Percentiles rank a stretch among this genome's conserved stretches.
phyloP scores from a whole-genome alignment of 2,329 filamentous ascomycete species.

The Apiospora marii region DNA sequence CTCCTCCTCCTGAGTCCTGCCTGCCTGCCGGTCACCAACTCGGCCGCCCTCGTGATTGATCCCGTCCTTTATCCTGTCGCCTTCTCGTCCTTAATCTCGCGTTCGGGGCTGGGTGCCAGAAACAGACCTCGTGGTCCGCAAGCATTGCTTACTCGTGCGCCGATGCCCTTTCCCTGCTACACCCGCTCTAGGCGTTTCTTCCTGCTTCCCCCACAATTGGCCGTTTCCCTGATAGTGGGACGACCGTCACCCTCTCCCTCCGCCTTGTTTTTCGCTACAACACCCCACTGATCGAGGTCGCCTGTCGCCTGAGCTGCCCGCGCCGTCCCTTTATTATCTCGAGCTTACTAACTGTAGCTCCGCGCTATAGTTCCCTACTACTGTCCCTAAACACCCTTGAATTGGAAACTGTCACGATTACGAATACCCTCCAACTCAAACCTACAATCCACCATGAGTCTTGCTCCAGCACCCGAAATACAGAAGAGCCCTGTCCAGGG shows the following conservation, averaged over 20 bases:
- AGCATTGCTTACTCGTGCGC: constrained; percentile 13
- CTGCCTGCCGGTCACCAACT: neutral
- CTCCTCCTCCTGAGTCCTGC: neutral
- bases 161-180: neutral
- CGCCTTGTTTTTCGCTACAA: constrained; percentile 19
- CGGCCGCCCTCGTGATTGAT: constrained; percentile 12
- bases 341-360: constrained; percentile 21
- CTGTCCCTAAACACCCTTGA: neutral
- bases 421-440: constrained; percentile 24
- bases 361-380: constrained; percentile 19
- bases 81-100: constrained; percentile 11
- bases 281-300: constrained; percentile 23
- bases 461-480: constrained; percentile 42
- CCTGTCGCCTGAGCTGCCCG: constrained; percentile 7
- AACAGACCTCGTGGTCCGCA: constrained; percentile 15
- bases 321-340: constrained; percentile 14
- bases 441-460: constrained; percentile 38
- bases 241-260: constrained; percentile 17
- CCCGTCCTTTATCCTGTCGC: constrained; percentile 8
- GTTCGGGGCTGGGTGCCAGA: neutral
- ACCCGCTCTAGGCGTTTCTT: neutral
- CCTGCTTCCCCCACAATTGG: constrained; percentile 23
- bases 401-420: neutral
- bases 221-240: constrained; percentile 22
- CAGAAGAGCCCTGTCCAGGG: constrained; percentile 39